These are phyloP conservation scores for Paraurostyla sp. DNA, from an alignment of 73 alveolate genomes.

Conservation along the genomic window DNA sequence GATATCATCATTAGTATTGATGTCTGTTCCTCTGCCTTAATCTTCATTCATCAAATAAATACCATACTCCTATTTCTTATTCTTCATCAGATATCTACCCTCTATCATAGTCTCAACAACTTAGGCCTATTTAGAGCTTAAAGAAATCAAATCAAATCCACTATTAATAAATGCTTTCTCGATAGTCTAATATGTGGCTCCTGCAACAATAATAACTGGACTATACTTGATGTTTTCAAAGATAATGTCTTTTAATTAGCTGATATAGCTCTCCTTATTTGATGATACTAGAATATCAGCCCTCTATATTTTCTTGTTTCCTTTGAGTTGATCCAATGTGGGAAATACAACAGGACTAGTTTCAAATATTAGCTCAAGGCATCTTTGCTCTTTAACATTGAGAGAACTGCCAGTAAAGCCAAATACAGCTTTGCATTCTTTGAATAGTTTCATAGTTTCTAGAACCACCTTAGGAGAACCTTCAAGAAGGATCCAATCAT, in stretches of 20 bases:
- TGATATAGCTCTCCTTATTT: not conserved
- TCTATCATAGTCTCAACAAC: not conserved
- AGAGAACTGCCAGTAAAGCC: conserved; percentile 19
- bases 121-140: not conserved
- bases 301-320: not conserved
- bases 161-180: not conserved
- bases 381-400: not conserved
- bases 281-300: not conserved
- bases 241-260: not conserved
- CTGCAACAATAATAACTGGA: conserved; percentile 6
- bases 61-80: not conserved
- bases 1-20: conserved; percentile 11
- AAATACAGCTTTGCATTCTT: not conserved
- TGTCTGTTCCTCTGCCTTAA: conserved; percentile 46
- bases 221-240: not conserved
- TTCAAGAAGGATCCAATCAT: conserved; percentile 24
- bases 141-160: conserved; percentile 8
- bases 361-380: not conserved
- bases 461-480: not conserved
- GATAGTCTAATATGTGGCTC: not conserved
- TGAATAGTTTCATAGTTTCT: not conserved
- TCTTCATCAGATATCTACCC: conserved; percentile 5
- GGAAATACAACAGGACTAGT: conserved; percentile 2
- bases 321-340: not conserved
- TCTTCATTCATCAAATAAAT: not conserved